Percentiles rank a stretch among this genome's conserved stretches.
These are phyloP conservation scores for Amanita rimosa DNA, from an alignment of 768 basidiomycete species.

Conservation along the genomic window DNA sequence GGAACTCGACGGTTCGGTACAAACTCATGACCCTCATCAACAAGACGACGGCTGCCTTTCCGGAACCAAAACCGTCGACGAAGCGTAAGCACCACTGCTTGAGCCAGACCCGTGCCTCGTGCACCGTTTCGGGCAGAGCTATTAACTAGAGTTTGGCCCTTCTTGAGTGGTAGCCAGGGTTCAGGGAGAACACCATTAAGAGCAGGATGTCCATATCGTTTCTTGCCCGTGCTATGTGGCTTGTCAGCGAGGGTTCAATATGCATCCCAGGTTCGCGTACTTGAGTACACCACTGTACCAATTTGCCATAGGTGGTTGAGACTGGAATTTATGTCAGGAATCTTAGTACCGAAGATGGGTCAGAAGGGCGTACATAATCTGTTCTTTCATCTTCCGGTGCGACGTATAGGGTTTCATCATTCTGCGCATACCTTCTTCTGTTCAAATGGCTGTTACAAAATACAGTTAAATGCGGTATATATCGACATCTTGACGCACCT, in stretches of 20 bases:
- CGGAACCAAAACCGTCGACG: slow-evolving; percentile 54
- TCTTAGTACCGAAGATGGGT: background rate
- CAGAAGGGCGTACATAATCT: slow-evolving; percentile 53
- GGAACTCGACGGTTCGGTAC: background rate
- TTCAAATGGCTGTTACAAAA: slow-evolving; percentile 60
- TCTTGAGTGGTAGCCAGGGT: slow-evolving; percentile 91
- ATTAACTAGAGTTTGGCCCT: slow-evolving; percentile 67
- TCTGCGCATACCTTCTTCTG: slow-evolving; percentile 79
- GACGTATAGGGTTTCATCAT: slow-evolving; percentile 91
- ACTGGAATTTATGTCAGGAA: slow-evolving; percentile 30
- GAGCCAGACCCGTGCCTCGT: slow-evolving; percentile 30
- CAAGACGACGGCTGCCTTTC: slow-evolving; percentile 14
- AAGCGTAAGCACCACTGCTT: slow-evolving; percentile 75
- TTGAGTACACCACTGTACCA: slow-evolving; percentile 92
- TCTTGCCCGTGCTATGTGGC: slow-evolving; percentile 69
- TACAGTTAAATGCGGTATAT: background rate
- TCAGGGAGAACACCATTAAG: slow-evolving; percentile 87
- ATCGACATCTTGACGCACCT: slow-evolving; percentile 36
- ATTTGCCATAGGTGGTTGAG: slow-evolving; percentile 94
- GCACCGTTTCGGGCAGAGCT: slow-evolving; percentile 22
- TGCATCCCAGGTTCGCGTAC: slow-evolving; percentile 24
- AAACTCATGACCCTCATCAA: slow-evolving; percentile 11
- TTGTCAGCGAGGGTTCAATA: background rate
- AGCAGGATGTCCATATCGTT: slow-evolving; percentile 92
- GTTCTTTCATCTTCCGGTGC: slow-evolving; percentile 91